Evolutionary conservation across 2,329 filamentous ascomycete genomes (phyloP).

Genomic region (Talaromyces albobiverticillius): DNA sequence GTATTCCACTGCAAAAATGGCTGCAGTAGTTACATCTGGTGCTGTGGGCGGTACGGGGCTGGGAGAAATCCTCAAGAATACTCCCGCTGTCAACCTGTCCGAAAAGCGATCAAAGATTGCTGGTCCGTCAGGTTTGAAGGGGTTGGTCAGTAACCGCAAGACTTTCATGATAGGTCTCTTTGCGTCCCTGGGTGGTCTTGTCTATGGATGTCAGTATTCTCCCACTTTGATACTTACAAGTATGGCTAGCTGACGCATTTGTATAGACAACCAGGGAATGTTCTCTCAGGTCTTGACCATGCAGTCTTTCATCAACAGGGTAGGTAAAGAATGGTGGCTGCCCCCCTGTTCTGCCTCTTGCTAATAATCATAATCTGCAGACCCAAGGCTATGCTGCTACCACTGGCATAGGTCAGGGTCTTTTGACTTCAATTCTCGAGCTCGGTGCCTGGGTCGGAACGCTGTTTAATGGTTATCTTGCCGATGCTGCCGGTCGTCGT

Average conservation of each 20-base stretch:
- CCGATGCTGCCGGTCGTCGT: constrained; percentile 34
- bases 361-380: constrained; percentile 12
- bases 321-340: constrained; percentile 34
- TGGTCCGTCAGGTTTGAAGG: constrained; percentile 44
- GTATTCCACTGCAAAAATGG: too few species aligned
- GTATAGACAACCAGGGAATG: constrained; percentile 66
- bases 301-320: constrained; percentile 45
- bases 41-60: too few species aligned
- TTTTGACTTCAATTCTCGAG: constrained; percentile 41
- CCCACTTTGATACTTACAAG: not conserved
- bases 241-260: not conserved
- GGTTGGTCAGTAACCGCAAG: constrained; percentile 52
- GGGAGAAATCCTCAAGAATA: too few species aligned
- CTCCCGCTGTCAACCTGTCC: constrained; percentile 22
- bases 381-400: constrained; percentile 26
- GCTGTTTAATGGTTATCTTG: constrained; percentile 35
- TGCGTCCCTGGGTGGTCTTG: constrained; percentile 50
- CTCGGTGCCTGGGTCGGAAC: constrained; percentile 39
- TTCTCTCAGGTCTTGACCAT: constrained; percentile 66
- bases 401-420: constrained; percentile 28
- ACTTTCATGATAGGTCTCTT: constrained; percentile 57
- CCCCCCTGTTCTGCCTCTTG: not conserved
- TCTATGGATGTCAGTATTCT: constrained; percentile 55
- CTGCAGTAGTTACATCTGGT: too few species aligned
- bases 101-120: constrained; percentile 33